Conservation (phyloP, 495 filamentous ascomycete species). For the Thozetella sp. region DNA sequence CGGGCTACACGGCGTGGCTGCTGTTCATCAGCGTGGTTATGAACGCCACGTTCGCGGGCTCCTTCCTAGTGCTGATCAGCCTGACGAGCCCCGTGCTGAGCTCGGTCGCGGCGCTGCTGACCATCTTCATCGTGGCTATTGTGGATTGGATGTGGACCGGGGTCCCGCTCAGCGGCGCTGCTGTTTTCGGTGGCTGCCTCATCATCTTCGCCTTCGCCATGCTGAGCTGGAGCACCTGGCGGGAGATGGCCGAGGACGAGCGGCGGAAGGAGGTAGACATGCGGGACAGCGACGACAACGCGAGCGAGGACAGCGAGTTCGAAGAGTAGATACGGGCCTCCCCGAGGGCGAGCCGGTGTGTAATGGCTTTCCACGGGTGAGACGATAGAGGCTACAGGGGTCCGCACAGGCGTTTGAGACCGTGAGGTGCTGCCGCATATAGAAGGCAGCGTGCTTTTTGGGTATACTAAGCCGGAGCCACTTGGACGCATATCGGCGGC, state of each 20-base stretch:
- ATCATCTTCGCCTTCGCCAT: conserved; percentile 87
- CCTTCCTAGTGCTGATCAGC: conserved; percentile 88
- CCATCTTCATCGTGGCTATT: conserved; percentile 93
- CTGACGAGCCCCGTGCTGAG: conserved; percentile 91
- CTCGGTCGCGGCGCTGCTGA: conserved; percentile 88
- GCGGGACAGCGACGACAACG: conserved; percentile 7
- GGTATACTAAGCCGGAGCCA: too few relatives aligned
- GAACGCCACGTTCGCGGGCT: conserved; percentile 91
- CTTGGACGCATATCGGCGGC: too few relatives aligned
- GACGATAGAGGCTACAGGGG: too few relatives aligned
- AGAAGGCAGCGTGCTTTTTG: too few relatives aligned
- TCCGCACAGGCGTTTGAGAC: too few relatives aligned
- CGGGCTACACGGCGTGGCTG: conserved; percentile 74
- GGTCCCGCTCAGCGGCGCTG: conserved; percentile 68
- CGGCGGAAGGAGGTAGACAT: conserved; percentile 54
- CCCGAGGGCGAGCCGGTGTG: too few relatives aligned
- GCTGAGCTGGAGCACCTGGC: conserved; percentile 87
- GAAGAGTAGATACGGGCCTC: conserved; percentile 17
- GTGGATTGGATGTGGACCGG: conserved; percentile 87
- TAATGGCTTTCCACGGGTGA: too few relatives aligned
- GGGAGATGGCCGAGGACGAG: conserved; percentile 86
- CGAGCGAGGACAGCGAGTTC: neutral
- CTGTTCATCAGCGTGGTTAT: conserved; percentile 77
- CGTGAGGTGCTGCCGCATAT: too few relatives aligned
- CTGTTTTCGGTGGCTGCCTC: conserved; percentile 78